A percentile compares a stretch with the other conserved stretches of the same genome.
phyloP scores from a whole-genome alignment of 805 yeast species.

The Ogataea paraovalis region DNA sequence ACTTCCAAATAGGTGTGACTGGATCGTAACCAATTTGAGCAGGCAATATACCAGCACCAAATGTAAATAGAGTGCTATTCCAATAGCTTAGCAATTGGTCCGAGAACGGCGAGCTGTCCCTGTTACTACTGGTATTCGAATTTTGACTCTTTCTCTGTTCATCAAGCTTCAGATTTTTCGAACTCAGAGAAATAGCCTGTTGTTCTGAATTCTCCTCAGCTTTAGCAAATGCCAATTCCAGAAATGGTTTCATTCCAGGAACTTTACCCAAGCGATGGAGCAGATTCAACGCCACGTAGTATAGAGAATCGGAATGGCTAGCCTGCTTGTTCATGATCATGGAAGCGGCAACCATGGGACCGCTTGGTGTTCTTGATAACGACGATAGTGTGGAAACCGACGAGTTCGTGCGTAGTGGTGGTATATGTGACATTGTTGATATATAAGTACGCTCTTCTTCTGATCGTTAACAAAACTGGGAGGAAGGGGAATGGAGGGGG shows the following conservation, averaged over 20 bases:
- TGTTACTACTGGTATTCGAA: neutral
- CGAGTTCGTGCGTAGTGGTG: conserved; percentile 25
- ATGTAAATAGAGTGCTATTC: conserved; percentile 49
- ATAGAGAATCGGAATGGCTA: conserved; percentile 61
- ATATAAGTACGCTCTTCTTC: too few species aligned
- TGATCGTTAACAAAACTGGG: neutral
- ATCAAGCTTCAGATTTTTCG: conserved; percentile 5
- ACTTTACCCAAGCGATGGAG: conserved; percentile 52
- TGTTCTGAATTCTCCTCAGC: conserved; percentile 71
- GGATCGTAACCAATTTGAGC: conserved; percentile 80
- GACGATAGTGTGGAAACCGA: conserved; percentile 16
- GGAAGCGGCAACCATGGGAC: conserved; percentile 41
- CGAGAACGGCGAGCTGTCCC: conserved; percentile 6
- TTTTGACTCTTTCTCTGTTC: neutral
- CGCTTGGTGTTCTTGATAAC: conserved; percentile 34
- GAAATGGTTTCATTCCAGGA: conserved; percentile 65
- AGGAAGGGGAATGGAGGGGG: too few species aligned
- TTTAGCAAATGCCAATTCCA: conserved; percentile 57
- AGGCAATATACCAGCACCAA: conserved; percentile 74
- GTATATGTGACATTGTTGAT: conserved; percentile 20
- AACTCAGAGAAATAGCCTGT: conserved; percentile 46
- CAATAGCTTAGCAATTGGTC: conserved; percentile 23
- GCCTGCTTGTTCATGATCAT: conserved; percentile 62
- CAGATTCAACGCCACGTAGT: conserved; percentile 58
- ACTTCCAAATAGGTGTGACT: conserved; percentile 82